Base-by-base conservation (phyloP, 2,329 filamentous ascomycete species). In the Xylaria arbuscula region DNA sequence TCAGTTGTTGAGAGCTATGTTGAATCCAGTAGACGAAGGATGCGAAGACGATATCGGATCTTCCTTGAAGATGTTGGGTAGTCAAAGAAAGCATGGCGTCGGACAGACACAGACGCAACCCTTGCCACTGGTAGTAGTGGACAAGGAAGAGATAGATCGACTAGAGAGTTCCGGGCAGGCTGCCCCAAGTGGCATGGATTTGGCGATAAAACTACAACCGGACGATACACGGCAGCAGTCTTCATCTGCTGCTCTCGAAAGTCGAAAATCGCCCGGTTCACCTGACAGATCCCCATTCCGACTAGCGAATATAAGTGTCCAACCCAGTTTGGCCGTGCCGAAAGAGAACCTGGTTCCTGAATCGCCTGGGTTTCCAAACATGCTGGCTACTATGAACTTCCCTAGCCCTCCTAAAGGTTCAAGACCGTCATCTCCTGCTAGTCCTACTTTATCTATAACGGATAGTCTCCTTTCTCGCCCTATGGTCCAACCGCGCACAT, bases 331-430 rank as follows among this genome's bases (percentile, higher is more conserved):
- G 54, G 56, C 67, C 28, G 71, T 75, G 17, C 73, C 76, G 15
- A 58, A 68, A 19, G 50, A 70, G 38, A 64, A 72, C 40, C 13
- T 70, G 13, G 54, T 66, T 28, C 75, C 74, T 7, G 76, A 78
- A 45, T 78, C 76, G 19, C 76, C 75, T 15, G 76, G 76, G 3
- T 78, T 77, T 65, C 74, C 75, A 10, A 76, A 71, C 11, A 76
- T 78, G 76, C 65, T 78, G 59, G 75, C 75, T 38, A 64, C 67
- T 9, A 74, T 77, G 64, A 72, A 59, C 10, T 78, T 78, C 48
- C 76, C 76, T 53, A 69, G 67, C 38, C 76, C 76, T 13, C 76
- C 76, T 17, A 73, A 60, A 61, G 65, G 67, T 6, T 72, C 73
- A 13, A 68, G 70, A 22, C 68, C 74, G 24, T 70, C 72, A 13